Conservation (phyloP, 1,284 basidiomycete species). For the Chalciporus sp. region DNA sequence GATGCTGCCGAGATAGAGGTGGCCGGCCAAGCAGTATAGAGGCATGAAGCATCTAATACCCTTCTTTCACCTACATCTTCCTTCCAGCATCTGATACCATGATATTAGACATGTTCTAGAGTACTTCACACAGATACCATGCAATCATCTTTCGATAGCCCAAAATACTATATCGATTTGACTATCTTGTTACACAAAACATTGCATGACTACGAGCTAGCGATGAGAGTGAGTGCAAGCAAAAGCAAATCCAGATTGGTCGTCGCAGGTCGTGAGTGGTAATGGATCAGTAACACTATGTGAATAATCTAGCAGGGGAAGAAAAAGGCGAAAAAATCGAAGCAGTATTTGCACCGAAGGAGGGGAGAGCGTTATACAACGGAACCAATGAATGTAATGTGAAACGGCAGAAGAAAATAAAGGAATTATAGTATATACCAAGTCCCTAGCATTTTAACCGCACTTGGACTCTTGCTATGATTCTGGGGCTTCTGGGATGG, state of each 20-base stretch:
- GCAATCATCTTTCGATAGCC: too few species aligned
- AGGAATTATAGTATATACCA: slow-evolving; percentile 13
- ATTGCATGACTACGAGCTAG: not conserved
- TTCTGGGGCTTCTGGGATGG: slow-evolving; percentile 11
- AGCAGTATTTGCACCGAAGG: slow-evolving; percentile 1
- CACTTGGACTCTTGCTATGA: slow-evolving; percentile 13
- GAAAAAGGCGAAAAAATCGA: not conserved
- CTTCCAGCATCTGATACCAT: slow-evolving; percentile 3
- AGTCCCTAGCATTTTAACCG: not conserved
- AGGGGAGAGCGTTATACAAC: not conserved
- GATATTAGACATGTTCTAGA: slow-evolving; percentile 3
- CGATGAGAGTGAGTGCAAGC: not conserved
- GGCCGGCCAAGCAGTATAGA: slow-evolving; percentile 16
- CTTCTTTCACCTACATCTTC: not conserved
- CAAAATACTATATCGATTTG: not conserved
- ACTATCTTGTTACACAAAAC: not conserved
- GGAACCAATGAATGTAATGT: not conserved
- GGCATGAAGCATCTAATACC: not conserved
- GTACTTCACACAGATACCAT: too few species aligned
- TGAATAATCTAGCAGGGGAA: slow-evolving; percentile 25
- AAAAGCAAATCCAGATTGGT: slow-evolving; percentile 19
- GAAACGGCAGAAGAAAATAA: not conserved
- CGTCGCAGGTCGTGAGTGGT: slow-evolving; percentile 28
- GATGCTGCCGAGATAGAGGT: not conserved
- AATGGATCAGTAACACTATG: slow-evolving; percentile 20